These are phyloP conservation scores for Pleurotus pulmonarius DNA, from an alignment of 768 basidiomycete species.

Conservation along the genomic window DNA sequence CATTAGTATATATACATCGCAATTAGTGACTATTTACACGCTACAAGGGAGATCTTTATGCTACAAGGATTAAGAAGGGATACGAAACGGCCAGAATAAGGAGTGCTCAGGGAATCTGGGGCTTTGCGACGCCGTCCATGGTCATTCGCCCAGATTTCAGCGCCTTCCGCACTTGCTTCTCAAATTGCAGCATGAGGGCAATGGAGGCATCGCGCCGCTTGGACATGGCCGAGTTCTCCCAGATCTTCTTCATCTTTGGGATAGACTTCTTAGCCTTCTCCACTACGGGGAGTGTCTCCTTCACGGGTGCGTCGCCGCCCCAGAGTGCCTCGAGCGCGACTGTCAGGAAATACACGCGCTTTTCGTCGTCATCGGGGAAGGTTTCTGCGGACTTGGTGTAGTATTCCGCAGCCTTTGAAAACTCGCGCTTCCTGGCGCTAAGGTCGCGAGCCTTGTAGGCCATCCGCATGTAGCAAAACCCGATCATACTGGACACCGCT, in stretches of 20 bases:
- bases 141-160: not conserved
- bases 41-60: too few species aligned
- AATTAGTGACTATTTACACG: too few species aligned
- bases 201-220: not conserved
- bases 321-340: constrained; percentile 29
- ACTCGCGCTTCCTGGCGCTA: constrained; percentile 12
- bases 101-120: not conserved
- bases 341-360: constrained; percentile 24
- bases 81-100: too few species aligned
- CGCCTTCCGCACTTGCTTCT: constrained; percentile 1
- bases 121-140: not conserved
- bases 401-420: constrained; percentile 19
- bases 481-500: constrained; percentile 19
- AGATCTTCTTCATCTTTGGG: constrained; percentile 19
- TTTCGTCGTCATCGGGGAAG: constrained; percentile 36
- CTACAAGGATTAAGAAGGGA: too few species aligned
- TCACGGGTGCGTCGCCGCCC: constrained; percentile 19
- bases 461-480: constrained; percentile 24
- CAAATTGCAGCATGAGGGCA: not conserved
- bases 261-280: constrained; percentile 17
- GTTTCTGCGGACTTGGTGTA: constrained; percentile 27
- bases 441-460: constrained; percentile 15
- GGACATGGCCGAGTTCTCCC: constrained; percentile 16
- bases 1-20: too few species aligned
- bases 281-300: constrained; percentile 19